phyloP scores from a whole-genome alignment of 116 monocot species.

The Zostera marina region DNA sequence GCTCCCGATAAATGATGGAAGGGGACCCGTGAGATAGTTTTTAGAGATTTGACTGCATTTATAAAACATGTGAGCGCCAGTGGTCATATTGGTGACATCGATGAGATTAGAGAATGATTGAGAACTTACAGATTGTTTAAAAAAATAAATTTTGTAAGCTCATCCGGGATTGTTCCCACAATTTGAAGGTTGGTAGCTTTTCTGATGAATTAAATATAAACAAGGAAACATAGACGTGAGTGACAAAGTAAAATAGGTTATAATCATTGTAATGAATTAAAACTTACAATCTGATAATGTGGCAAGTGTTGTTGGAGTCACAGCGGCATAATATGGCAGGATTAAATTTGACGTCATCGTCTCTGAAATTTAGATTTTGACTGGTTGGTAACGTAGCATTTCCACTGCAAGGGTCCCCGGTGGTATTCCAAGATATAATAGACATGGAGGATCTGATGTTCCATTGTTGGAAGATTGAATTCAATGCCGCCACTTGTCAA shows the following conservation, averaged over 20 bases:
- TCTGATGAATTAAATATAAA: not conserved
- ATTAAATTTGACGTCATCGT: slow-evolving; percentile 1
- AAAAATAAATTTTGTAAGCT: slow-evolving; percentile 5
- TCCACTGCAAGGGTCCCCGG: slow-evolving; percentile 7
- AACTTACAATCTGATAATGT: slow-evolving; percentile 9
- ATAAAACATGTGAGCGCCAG: not conserved
- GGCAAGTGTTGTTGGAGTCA: slow-evolving; percentile 5
- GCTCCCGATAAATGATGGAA: slow-evolving; percentile 72
- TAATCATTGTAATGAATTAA: not conserved
- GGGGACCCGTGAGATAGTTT: slow-evolving; percentile 61
- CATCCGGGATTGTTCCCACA: slow-evolving; percentile 6
- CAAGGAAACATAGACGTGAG: too few species aligned
- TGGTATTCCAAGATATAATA: not conserved
- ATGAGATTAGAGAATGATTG: not conserved
- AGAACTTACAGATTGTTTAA: slow-evolving; percentile 7
- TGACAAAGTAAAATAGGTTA: not conserved
- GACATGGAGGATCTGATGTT: slow-evolving; percentile 4
- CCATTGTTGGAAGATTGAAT: slow-evolving; percentile 3
- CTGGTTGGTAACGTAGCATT: not conserved
- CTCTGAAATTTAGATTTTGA: not conserved
- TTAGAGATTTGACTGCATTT: slow-evolving; percentile 37
- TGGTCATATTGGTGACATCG: too few species aligned
- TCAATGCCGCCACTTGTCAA: not conserved
- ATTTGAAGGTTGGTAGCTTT: slow-evolving; percentile 6
- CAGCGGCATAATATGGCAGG: slow-evolving; percentile 8